Evolutionary conservation across 2,329 filamentous ascomycete genomes (phyloP).

Genomic region (Thermoascus crustaceus): DNA sequence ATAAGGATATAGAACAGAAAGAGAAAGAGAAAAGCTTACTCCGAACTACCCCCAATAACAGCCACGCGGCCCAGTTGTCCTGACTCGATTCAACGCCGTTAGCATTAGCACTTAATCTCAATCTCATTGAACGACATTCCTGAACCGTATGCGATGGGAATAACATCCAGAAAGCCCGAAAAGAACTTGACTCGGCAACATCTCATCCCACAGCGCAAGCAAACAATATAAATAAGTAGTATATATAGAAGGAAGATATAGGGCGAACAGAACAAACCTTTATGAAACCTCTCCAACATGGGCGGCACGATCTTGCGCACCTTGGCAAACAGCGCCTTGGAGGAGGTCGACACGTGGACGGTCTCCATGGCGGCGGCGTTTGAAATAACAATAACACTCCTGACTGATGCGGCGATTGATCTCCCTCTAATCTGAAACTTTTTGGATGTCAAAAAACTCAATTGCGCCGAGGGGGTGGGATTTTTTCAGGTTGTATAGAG

Average conservation of each 20-base stretch:
- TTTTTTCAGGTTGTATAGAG: constrained; percentile 3
- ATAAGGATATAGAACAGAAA: too few relatives aligned
- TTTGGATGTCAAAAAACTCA: too few relatives aligned
- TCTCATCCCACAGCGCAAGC: background rate
- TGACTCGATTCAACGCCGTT: constrained; percentile 36
- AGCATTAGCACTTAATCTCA: too few relatives aligned
- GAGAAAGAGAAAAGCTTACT: constrained; percentile 38
- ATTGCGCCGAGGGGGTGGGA: too few relatives aligned
- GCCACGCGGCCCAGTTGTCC: constrained; percentile 86
- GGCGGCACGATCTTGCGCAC: constrained; percentile 88
- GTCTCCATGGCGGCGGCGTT: constrained; percentile 22
- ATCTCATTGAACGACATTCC: too few relatives aligned
- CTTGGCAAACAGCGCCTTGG: constrained; percentile 67
- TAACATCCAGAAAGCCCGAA: too few relatives aligned
- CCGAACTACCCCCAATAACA: constrained; percentile 89
- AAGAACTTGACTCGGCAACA: too few relatives aligned
- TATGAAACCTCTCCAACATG: constrained; percentile 92
- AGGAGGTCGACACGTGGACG: constrained; percentile 52
- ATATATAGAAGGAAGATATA: too few relatives aligned
- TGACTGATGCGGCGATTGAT: too few relatives aligned
- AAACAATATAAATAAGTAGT: constrained; percentile 3
- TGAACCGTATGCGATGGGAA: too few relatives aligned
- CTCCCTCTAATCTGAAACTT: too few relatives aligned
- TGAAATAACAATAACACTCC: too few relatives aligned
- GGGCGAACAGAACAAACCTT: constrained; percentile 53